Conservation (phyloP, 164 flowering plant species). For the Vitis rotundifolia region DNA sequence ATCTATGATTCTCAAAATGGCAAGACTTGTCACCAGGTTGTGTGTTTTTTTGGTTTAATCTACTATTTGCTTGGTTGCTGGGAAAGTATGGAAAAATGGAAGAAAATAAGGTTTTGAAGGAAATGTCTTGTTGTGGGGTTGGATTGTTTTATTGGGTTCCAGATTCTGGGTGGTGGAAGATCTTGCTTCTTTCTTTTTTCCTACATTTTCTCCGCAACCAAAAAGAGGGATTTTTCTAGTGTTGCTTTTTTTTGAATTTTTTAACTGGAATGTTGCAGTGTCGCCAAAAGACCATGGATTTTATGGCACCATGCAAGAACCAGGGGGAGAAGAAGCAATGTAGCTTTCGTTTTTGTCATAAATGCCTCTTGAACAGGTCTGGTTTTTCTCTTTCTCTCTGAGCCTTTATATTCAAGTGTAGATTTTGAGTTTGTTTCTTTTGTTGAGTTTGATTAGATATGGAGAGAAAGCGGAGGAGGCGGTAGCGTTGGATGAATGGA, state of each 20-base stretch:
- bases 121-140: neutral
- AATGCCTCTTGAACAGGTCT: conserved; percentile 60
- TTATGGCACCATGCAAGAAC: conserved; percentile 42
- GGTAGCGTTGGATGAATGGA: conserved; percentile 39
- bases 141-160: neutral
- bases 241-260: neutral
- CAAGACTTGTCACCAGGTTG: conserved; percentile 32
- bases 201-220: neutral
- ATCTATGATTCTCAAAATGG: conserved; percentile 28
- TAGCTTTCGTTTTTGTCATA: conserved; percentile 41
- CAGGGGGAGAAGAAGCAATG: conserved; percentile 27
- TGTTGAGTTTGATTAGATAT: conserved; percentile 37
- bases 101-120: neutral
- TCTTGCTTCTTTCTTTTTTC: neutral
- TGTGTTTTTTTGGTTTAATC: neutral
- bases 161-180: neutral
- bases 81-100: neutral
- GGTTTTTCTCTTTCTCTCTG: neutral
- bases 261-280: conserved; percentile 32
- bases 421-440: neutral
- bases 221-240: neutral
- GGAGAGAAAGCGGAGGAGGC: conserved; percentile 61
- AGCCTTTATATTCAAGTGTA: neutral
- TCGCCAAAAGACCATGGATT: conserved; percentile 57
- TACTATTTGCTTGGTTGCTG: neutral